Evolutionary conservation across 2,329 filamentous ascomycete genomes (phyloP), one percentile per base, ranked within the genome.

Genomic region (Alternaria tenuissima): DNA sequence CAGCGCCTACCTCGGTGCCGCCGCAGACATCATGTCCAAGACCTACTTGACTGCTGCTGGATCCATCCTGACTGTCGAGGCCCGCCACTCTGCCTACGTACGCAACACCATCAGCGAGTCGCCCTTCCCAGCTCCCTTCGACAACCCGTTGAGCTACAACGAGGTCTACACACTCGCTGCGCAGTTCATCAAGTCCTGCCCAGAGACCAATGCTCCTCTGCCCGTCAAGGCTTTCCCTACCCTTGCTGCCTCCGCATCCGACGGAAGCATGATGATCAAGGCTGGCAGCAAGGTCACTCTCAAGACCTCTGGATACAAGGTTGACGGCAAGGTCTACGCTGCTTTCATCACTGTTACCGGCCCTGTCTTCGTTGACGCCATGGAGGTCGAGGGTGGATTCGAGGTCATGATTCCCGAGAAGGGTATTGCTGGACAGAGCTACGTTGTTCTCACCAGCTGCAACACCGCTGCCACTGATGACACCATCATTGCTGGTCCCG

Each of bases 151-250:
- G 38, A 76, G 78, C 64, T 81, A 85, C 70, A 84, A 88, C 74
- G 78, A 84, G 68, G 87, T 91, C 48, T 89, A 84, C 81, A 88
- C 87, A 3, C 83, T 91, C n/a, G 88, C 88, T 0, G 82, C 87
- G 0, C 80, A 81, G 55, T 90, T 90, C 78, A 88, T 91, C 74
- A 81, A 76, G 5, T 76, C 78, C 2, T 90, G 88, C 76, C 87
- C 88, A 1, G 63, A 78, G 7, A 79, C 76, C 66, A 89, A 89
- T 72, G 77, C 82, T 0, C 65, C 78, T 2, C 80, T 90, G 2
- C 87, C 88, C 2, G 84, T 91, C 71, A 87, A 83, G 77, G 84
- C 86, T 0, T 89, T 89, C 78, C 86, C 87, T 5, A 62, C 72
- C 12, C 78, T 89, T 4, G 61, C 65, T 7, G 65, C 66, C 2